A percentile compares a stretch with the other conserved stretches of the same genome.
phyloP scores from a whole-genome alignment of 768 basidiomycete species.

The Amanita rubescens region DNA sequence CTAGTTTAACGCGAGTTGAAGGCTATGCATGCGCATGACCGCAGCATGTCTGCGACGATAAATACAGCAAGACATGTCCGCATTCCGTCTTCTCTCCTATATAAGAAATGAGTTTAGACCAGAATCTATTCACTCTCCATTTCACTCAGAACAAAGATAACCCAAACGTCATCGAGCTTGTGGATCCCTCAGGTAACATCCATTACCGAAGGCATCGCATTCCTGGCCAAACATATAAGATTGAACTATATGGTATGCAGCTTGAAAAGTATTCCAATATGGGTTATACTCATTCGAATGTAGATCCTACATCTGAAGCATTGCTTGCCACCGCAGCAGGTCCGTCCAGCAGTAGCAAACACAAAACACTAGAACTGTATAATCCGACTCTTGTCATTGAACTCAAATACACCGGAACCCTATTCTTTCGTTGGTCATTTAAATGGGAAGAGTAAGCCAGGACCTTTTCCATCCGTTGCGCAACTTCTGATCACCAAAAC shows the following conservation, averaged over 20 bases:
- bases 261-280: background rate
- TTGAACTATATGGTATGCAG: constrained; percentile 58
- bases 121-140: constrained; percentile 78
- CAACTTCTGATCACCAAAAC: constrained; percentile 1
- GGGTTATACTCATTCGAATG: background rate
- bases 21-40: background rate
- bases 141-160: constrained; percentile 53
- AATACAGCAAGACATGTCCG: background rate
- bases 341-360: constrained; percentile 57
- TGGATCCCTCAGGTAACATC: constrained; percentile 51
- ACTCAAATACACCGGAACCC: constrained; percentile 64
- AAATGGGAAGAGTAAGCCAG: constrained; percentile 72
- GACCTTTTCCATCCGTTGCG: background rate
- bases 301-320: constrained; percentile 69
- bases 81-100: background rate
- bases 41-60: background rate
- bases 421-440: constrained; percentile 73
- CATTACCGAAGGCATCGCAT: constrained; percentile 71
- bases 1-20: background rate
- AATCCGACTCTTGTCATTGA: constrained; percentile 69
- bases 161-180: constrained; percentile 58
- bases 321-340: constrained; percentile 63
- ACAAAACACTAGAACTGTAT: constrained; percentile 66
- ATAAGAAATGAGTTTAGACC: constrained; percentile 65
- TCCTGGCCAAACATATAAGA: constrained; percentile 46